Evolutionary conservation across 441 rosid genomes (phyloP).

Genomic region (Kokia cookei): DNA sequence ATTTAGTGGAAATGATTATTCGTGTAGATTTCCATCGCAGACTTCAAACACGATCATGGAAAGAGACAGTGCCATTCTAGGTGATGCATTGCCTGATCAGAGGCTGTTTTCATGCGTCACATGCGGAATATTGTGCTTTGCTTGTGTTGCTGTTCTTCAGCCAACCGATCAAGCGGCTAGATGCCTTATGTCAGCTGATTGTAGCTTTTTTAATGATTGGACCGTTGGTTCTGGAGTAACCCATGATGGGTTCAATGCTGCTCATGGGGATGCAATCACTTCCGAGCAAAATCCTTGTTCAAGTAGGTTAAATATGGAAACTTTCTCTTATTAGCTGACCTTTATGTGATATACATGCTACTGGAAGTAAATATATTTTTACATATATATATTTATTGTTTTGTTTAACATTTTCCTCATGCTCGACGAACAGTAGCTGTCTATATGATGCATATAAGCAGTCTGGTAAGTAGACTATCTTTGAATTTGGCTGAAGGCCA

Average conservation of each 20-base stretch:
- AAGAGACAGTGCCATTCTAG: slow-evolving; percentile 24
- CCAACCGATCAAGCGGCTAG: slow-evolving; percentile 83
- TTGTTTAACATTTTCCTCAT: background rate
- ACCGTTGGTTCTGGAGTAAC: slow-evolving; percentile 49
- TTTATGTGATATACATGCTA: background rate
- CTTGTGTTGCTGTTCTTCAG: slow-evolving; percentile 81
- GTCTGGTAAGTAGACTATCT: background rate
- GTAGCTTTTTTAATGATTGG: slow-evolving; percentile 91
- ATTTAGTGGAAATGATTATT: slow-evolving; percentile 24
- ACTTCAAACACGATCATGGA: slow-evolving; percentile 16
- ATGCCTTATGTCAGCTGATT: slow-evolving; percentile 89
- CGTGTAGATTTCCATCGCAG: slow-evolving; percentile 10
- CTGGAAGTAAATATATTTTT: background rate
- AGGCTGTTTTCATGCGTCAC: slow-evolving; percentile 89
- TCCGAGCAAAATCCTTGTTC: slow-evolving; percentile 31
- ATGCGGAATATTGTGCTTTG: slow-evolving; percentile 87
- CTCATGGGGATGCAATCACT: slow-evolving; percentile 19
- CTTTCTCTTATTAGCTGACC: background rate
- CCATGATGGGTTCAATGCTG: slow-evolving; percentile 18
- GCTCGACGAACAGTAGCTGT: background rate
- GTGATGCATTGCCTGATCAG: slow-evolving; percentile 71
- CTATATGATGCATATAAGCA: background rate
- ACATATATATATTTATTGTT: background rate
- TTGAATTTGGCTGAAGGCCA: background rate
- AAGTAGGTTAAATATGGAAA: slow-evolving; percentile 34